Evolutionary conservation across 164 flowering plant species (phyloP).

Genomic region (Liquidambar formosana): DNA sequence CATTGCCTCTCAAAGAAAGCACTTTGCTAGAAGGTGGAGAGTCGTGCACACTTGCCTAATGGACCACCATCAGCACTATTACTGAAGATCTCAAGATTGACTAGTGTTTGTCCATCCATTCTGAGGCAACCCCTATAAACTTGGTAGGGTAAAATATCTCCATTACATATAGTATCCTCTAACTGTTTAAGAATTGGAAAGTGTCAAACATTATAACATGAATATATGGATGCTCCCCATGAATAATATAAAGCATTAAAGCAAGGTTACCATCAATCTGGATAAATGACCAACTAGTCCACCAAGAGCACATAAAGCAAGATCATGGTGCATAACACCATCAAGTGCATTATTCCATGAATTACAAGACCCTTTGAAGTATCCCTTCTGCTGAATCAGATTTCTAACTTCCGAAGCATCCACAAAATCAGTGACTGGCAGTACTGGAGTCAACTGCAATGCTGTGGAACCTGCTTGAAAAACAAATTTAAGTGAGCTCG

Average conservation of each 20-base stretch:
- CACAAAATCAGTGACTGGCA: slow-evolving; percentile 46
- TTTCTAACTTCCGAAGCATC: slow-evolving; percentile 66
- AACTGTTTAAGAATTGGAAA: slow-evolving; percentile 41
- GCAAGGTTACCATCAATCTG: slow-evolving; percentile 68
- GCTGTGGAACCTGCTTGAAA: slow-evolving; percentile 53
- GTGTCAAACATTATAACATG: slow-evolving; percentile 6
- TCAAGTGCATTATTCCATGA: slow-evolving; percentile 45
- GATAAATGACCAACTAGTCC: slow-evolving; percentile 75
- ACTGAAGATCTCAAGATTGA: slow-evolving; percentile 85
- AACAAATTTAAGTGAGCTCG: slow-evolving; percentile 1
- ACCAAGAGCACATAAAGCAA: slow-evolving; percentile 73
- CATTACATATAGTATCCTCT: slow-evolving; percentile 73
- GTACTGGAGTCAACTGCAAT: slow-evolving; percentile 51
- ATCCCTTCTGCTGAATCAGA: slow-evolving; percentile 59
- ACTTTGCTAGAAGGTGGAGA: slow-evolving; percentile 3
- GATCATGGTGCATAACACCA: slow-evolving; percentile 45
- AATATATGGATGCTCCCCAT: slow-evolving; percentile 3
- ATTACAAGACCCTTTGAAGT: slow-evolving; percentile 60
- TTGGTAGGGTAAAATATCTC: slow-evolving; percentile 74
- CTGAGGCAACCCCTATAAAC: slow-evolving; percentile 76
- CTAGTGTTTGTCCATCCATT: slow-evolving; percentile 93
- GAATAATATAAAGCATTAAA: background rate
- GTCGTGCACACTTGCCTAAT: slow-evolving; percentile 53
- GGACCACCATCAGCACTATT: slow-evolving; percentile 86
- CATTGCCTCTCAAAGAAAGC: background rate